Evolutionary conservation across 441 rosid genomes (phyloP), one percentile per base, ranked within the genome.

Genomic region (Flueggea neowawraea): DNA sequence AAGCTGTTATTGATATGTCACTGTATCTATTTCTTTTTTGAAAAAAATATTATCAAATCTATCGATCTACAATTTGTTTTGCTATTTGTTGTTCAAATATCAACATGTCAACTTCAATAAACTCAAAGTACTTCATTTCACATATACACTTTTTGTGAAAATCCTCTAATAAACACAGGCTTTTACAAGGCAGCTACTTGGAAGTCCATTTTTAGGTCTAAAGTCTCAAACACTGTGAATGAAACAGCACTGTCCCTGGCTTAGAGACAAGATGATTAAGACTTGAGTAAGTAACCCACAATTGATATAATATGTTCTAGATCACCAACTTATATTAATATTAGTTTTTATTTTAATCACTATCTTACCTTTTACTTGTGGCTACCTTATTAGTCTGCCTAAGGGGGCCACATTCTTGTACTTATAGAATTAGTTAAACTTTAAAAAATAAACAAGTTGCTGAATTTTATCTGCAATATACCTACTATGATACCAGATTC

Each of bases 401-500:
- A 39, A 4, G 31, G 16, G 41, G 58, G 22, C 55, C 48, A 4
- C 39, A 16, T 22, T 11, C 17, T 12, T 16, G 4, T 31, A 41
- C 8, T 0, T 28, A 10, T 22, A 13, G 22, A 32, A 47, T 63
- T 62, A 41, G 31, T 22, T 17, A 14, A 43, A 12, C 31, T 10
- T 4, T 17, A 47, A 47, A 47, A 14, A 36, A 36, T 36, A 36
- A 36, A 9, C 31, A 9, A 36, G 62, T 17, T 52, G 49, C 28
- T n/a, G 41, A 6, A 12, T 12, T 31, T 41, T 43, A 52, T 57
- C 36, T 31, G 10, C 5, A 59, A 16, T 52, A 52, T 47, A 75
- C 73, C 67, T 52, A 63, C 59, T 44, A 52, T 61, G 58, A 44
- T 22, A 45, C 16, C 15, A 15, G 73, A 66, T 76, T 63, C 64